Conservation (phyloP, 2,329 filamentous ascomycete genomes). For the Colletotrichum sp. region DNA sequence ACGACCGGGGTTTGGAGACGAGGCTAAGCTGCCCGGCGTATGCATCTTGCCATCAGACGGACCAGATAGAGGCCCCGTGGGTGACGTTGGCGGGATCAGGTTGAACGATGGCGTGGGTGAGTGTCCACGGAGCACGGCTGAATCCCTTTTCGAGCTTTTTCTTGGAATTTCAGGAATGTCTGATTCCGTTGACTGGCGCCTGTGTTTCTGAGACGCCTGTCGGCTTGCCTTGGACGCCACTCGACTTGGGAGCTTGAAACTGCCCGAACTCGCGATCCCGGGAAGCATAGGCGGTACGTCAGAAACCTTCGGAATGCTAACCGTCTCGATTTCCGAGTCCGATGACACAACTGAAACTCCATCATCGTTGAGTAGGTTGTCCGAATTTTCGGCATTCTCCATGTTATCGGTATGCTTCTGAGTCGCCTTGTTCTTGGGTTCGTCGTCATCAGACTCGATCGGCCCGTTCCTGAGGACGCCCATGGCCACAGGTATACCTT, state of each 20-base stretch:
- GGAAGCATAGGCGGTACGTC: constrained; percentile 63
- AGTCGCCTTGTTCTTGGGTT: constrained; percentile 34
- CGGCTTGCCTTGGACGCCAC: constrained; percentile 64
- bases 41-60: constrained; percentile 3
- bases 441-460: constrained; percentile 68
- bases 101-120: constrained; percentile 40
- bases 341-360: constrained; percentile 42
- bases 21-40: neutral
- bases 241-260: constrained; percentile 69
- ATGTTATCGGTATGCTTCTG: constrained; percentile 23
- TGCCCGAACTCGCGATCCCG: constrained; percentile 62
- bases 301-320: constrained; percentile 45
- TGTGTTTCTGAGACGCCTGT: constrained; percentile 37
- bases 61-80: neutral
- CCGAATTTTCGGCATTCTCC: constrained; percentile 18
- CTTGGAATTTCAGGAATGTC: constrained; percentile 68
- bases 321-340: constrained; percentile 50
- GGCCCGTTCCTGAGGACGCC: constrained; percentile 64
- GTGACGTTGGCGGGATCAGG: constrained; percentile 24
- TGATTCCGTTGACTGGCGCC: constrained; percentile 34
- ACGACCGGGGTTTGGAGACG: constrained; percentile 7
- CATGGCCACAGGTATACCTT: constrained; percentile 70
- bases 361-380: constrained; percentile 49
- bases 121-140: constrained; percentile 40
- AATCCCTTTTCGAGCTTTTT: constrained; percentile 73